phyloP scores from a whole-genome alignment of 306 rosid genomes.

The Clitoria ternatea region DNA sequence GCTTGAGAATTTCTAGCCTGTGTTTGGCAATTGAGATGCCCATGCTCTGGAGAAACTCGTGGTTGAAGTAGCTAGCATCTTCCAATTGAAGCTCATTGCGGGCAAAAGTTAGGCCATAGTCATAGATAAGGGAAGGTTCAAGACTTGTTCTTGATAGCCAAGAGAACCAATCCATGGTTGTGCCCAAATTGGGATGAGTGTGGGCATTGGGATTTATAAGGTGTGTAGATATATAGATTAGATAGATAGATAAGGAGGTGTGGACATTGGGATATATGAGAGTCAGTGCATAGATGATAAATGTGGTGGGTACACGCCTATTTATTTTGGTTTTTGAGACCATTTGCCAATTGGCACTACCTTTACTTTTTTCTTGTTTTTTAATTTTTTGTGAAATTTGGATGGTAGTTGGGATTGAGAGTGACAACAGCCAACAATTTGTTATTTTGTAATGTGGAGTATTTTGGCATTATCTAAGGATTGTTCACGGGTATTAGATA shows the following conservation, averaged over 20 bases:
- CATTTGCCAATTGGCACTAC: neutral
- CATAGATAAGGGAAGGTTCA: conserved; percentile 61
- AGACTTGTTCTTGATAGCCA: conserved; percentile 82
- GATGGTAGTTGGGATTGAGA: conserved; percentile 51
- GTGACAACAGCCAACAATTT: conserved; percentile 33
- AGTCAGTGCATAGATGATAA: conserved; percentile 24
- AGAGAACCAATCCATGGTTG: conserved; percentile 89
- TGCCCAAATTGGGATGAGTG: conserved; percentile 16
- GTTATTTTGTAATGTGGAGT: conserved; percentile 10
- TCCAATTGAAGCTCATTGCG: conserved; percentile 62
- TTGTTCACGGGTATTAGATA: conserved; percentile 5
- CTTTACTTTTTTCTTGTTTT: neutral
- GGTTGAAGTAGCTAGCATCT: conserved; percentile 68
- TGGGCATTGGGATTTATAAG: conserved; percentile 15
- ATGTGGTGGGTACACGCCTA: conserved; percentile 44
- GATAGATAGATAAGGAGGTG: conserved; percentile 33
- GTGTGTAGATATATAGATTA: conserved; percentile 17
- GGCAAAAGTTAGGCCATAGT: conserved; percentile 66
- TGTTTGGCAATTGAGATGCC: conserved; percentile 87
- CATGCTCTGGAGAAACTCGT: conserved; percentile 83
- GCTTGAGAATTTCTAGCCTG: conserved; percentile 83
- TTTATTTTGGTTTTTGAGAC: conserved; percentile 19
- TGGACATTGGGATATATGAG: neutral
- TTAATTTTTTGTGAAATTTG: conserved; percentile 25
- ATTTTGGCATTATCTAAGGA: neutral